These are phyloP conservation scores for Nemania diffusa DNA, from an alignment of 2,329 filamentous ascomycete genomes.

Conservation along the genomic window DNA sequence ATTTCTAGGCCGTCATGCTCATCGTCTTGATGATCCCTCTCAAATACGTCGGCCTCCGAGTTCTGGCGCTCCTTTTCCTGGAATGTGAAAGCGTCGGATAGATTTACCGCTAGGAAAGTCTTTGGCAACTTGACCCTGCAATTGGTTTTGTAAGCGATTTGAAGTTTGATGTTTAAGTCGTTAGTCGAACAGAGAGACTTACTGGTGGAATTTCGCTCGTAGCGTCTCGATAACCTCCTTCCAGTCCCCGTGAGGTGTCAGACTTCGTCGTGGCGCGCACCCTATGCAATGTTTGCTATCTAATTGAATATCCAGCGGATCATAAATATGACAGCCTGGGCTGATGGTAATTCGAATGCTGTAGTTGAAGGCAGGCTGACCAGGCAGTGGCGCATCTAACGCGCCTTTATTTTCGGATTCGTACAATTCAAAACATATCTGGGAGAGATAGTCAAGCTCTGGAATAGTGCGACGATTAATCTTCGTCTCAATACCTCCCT, in stretches of 20 bases:
- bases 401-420: slow-evolving; percentile 82
- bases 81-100: slow-evolving; percentile 71
- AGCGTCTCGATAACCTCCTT: slow-evolving; percentile 96
- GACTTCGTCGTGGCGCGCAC: slow-evolving; percentile 86
- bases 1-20: slow-evolving; percentile 43
- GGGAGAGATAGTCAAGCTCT: slow-evolving; percentile 95
- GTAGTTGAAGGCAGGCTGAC: slow-evolving; percentile 85
- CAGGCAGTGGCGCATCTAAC: slow-evolving; percentile 57
- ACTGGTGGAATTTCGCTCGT: slow-evolving; percentile 94
- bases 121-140: slow-evolving; percentile 72
- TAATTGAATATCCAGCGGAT: slow-evolving; percentile 94
- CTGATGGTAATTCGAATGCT: slow-evolving; percentile 96
- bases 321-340: slow-evolving; percentile 95
- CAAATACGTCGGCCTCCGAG: slow-evolving; percentile 59
- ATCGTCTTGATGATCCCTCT: slow-evolving; percentile 56
- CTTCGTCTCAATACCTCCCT: slow-evolving; percentile 96
- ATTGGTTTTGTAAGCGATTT: slow-evolving; percentile 31
- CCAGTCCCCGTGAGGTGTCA: slow-evolving; percentile 95
- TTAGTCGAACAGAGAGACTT: slow-evolving; percentile 53
- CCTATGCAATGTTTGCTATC: slow-evolving; percentile 97
- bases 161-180: slow-evolving; percentile 13
- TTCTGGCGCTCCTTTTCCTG: slow-evolving; percentile 65
- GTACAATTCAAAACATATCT: slow-evolving; percentile 98
- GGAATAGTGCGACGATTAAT: slow-evolving; percentile 95
- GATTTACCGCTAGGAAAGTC: slow-evolving; percentile 72